These are phyloP conservation scores for Brassica rapa DNA, from an alignment of 345 rosid species.

Conservation along the genomic window DNA sequence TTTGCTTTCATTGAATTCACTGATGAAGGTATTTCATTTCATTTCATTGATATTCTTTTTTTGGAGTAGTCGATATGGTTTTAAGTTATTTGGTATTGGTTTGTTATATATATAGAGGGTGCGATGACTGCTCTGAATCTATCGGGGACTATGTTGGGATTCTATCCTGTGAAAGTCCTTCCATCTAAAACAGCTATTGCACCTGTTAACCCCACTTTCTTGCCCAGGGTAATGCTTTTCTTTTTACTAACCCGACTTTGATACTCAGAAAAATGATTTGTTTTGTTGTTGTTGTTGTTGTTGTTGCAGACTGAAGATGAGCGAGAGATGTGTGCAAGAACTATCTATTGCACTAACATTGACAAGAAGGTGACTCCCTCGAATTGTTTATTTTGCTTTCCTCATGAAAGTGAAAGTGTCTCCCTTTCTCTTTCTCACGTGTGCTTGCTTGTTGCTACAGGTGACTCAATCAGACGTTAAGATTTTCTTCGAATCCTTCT, in stretches of 20 bases:
- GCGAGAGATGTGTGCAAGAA: constrained; percentile 92
- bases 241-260: neutral
- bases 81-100: constrained; percentile 9
- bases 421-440: neutral
- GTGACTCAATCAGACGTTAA: constrained; percentile 72
- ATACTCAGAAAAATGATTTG: constrained; percentile 4
- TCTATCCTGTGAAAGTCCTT: constrained; percentile 82
- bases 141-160: constrained; percentile 91
- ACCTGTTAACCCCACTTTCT: constrained; percentile 94
- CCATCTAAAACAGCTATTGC: constrained; percentile 98
- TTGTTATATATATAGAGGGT: constrained; percentile 52
- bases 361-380: constrained; percentile 81
- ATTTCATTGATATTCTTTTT: neutral
- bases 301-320: constrained; percentile 75
- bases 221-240: constrained; percentile 69
- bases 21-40: constrained; percentile 62
- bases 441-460: constrained; percentile 37
- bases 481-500: constrained; percentile 65
- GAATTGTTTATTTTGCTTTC: neutral
- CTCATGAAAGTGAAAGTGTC: constrained; percentile 3
- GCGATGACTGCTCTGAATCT: constrained; percentile 72
- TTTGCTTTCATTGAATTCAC: constrained; percentile 95
- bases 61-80: neutral
- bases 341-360: constrained; percentile 91
- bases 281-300: neutral